Base-by-base conservation (phyloP, 352 stramenopile species). In the Pythium sukuiense region DNA sequence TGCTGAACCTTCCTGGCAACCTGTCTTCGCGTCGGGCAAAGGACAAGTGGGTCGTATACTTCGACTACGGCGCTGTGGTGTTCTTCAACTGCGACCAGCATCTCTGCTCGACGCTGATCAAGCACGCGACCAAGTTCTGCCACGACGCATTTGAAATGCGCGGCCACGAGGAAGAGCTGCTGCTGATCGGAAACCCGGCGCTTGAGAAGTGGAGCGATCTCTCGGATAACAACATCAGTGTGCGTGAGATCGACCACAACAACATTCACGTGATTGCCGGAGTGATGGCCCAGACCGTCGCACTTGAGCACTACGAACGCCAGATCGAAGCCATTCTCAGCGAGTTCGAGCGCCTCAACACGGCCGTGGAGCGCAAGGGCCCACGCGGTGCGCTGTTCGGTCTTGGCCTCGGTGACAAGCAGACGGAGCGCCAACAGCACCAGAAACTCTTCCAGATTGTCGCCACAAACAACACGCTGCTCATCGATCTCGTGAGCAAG, bases 401-500 rank as follows among this genome's bases (percentile, higher is more conserved):
- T 11, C 67, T 78, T 14, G 72, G 75, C 6, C 58, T 83, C 26
- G 74, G 74, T 29, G 68, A 76, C 48, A 76, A 83, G 66, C 65
- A 78, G 59, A 89, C 79, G 6, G 86, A 94, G 57, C 77, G 77
- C 32, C 79, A 92, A 65, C 86, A 92, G 70, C 81, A 90, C 59
- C 87, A 88, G 70, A 82, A 89, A 37, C 59, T 94, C 45, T 94
- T 94, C 70, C 80, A 93, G 70, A 94, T 98, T 35, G 92, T 99
- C 29, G 94, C 95, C 18, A 95, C 90, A 43, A 98, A 98, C 73
- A 99, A 99, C 81, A 97, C 89, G 68, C 80, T 99, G 49, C 87
- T 99, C 46, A 98, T 98, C 57, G 94, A 99, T 61, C 87, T 99
- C 61, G 93, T 99, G 65, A 96, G 83, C 50, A 98, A 98, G 68